Percentiles rank a stretch among this genome's conserved stretches.
phyloP scores from a whole-genome alignment of 331 rosid species.

The Saraca asoca region DNA sequence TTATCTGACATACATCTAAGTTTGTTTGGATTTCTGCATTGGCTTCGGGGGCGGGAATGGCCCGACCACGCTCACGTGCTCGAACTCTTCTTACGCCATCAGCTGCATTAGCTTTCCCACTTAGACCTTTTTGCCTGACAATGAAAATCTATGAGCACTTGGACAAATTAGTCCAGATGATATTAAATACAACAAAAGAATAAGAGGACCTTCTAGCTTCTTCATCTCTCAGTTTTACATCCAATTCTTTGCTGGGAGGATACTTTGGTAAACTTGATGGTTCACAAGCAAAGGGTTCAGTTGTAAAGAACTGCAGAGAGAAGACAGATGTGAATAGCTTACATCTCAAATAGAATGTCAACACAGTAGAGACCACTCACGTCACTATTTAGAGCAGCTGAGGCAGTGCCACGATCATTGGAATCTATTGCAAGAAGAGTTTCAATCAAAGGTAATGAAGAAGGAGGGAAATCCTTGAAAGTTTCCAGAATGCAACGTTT shows the following conservation, averaged over 20 bases:
- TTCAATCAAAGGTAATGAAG: slow-evolving; percentile 72
- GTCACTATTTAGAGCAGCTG: slow-evolving; percentile 71
- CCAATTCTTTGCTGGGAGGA: slow-evolving; percentile 97
- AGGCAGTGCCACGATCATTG: slow-evolving; percentile 67
- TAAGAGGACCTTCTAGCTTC: slow-evolving; percentile 84
- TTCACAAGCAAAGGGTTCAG: slow-evolving; percentile 89
- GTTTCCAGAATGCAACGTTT: slow-evolving; percentile 72
- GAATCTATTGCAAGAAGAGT: slow-evolving; percentile 86
- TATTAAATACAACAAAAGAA: slow-evolving; percentile 30
- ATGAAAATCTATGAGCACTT: slow-evolving; percentile 38
- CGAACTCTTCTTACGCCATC: slow-evolving; percentile 73
- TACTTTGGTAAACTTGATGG: slow-evolving; percentile 91
- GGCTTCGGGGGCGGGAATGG: slow-evolving; percentile 93
- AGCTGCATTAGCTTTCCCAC: slow-evolving; percentile 62
- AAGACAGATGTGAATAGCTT: slow-evolving; percentile 31
- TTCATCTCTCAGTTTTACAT: slow-evolving; percentile 89
- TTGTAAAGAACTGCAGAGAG: slow-evolving; percentile 68
- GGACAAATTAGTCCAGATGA: slow-evolving; percentile 30
- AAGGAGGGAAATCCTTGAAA: slow-evolving; percentile 77
- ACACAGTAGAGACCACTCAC: slow-evolving; percentile 53
- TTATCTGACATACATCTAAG: slow-evolving; percentile 69
- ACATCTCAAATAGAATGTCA: slow-evolving; percentile 32
- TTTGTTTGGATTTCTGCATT: slow-evolving; percentile 92
- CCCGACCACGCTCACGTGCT: slow-evolving; percentile 78
- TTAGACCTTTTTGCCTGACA: slow-evolving; percentile 73